A percentile compares a stretch with the other conserved stretches of the same genome.
These are phyloP conservation scores for Leucogyrophana mollusca DNA, from an alignment of 768 basidiomycete genomes.

Conservation along the genomic window DNA sequence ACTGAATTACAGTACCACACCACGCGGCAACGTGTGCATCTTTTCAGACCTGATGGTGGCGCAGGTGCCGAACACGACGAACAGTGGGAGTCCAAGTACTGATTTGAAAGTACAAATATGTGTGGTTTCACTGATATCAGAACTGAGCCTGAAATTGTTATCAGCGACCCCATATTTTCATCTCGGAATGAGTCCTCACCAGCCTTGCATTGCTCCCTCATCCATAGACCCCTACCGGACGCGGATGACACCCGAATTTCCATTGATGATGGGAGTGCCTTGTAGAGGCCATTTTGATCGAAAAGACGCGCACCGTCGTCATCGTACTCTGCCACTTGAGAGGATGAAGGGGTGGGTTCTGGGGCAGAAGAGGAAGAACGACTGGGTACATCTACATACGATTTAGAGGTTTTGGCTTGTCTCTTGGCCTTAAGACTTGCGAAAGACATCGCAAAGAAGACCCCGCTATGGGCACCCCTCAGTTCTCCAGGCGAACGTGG, in stretches of 20 bases:
- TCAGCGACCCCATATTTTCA: too few species aligned
- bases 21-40: slow-evolving; percentile 72
- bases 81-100: slow-evolving; percentile 61
- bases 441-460: slow-evolving; percentile 34
- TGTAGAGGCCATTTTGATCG: slow-evolving; percentile 16
- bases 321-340: slow-evolving; percentile 16
- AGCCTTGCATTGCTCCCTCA: slow-evolving; percentile 31
- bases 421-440: slow-evolving; percentile 27
- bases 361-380: slow-evolving; percentile 14
- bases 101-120: slow-evolving; percentile 62
- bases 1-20: slow-evolving; percentile 79
- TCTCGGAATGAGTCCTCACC: slow-evolving; percentile 39
- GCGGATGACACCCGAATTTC: slow-evolving; percentile 34
- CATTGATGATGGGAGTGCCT: slow-evolving; percentile 37
- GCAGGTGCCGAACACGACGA: slow-evolving; percentile 59
- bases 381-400: slow-evolving; percentile 33
- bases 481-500: too few species aligned
- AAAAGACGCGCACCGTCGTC: not conserved
- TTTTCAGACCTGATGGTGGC: slow-evolving; percentile 43
- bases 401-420: slow-evolving; percentile 29
- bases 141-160: slow-evolving; percentile 50
- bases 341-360: slow-evolving; percentile 22
- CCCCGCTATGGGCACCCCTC: too few species aligned
- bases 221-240: slow-evolving; percentile 49
- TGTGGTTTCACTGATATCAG: slow-evolving; percentile 61